phyloP scores from a whole-genome alignment of 768 basidiomycete species.

The Termitomyces titanicus region DNA sequence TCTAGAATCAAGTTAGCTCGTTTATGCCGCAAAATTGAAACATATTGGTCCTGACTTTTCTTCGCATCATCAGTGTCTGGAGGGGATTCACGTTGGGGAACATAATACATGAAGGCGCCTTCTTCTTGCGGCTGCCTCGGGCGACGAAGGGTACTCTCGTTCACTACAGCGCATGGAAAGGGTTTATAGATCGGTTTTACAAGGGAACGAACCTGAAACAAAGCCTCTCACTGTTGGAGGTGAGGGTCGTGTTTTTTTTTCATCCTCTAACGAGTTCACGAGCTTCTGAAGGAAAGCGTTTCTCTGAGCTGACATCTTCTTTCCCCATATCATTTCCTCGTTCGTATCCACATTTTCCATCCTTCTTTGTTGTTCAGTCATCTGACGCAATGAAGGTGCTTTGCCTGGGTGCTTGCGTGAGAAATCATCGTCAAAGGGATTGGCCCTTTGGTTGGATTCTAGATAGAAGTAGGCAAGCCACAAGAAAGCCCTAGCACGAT shows the following conservation, averaged over 20 bases:
- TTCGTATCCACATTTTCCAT: constrained; percentile 75
- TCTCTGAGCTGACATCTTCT: constrained; percentile 66
- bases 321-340: constrained; percentile 79
- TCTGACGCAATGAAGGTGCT: constrained; percentile 55
- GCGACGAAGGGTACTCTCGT: constrained; percentile 28
- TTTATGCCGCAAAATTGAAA: background rate
- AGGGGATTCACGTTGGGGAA: constrained; percentile 35
- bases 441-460: constrained; percentile 58
- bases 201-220: constrained; percentile 35
- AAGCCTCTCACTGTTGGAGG: constrained; percentile 33
- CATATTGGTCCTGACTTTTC: constrained; percentile 15
- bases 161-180: constrained; percentile 16
- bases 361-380: constrained; percentile 51
- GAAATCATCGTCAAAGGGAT: constrained; percentile 74
- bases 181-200: background rate
- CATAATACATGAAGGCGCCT: constrained; percentile 46
- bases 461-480: constrained; percentile 85
- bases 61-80: constrained; percentile 15
- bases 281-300: constrained; percentile 70
- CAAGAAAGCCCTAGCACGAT: constrained; percentile 76
- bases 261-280: constrained; percentile 50
- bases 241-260: constrained; percentile 43
- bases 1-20: background rate
- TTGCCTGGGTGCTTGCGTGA: constrained; percentile 53
- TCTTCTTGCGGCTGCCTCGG: constrained; percentile 38